phyloP scores from a whole-genome alignment of 306 rosid species.

The Notholithocarpus densiflorus region DNA sequence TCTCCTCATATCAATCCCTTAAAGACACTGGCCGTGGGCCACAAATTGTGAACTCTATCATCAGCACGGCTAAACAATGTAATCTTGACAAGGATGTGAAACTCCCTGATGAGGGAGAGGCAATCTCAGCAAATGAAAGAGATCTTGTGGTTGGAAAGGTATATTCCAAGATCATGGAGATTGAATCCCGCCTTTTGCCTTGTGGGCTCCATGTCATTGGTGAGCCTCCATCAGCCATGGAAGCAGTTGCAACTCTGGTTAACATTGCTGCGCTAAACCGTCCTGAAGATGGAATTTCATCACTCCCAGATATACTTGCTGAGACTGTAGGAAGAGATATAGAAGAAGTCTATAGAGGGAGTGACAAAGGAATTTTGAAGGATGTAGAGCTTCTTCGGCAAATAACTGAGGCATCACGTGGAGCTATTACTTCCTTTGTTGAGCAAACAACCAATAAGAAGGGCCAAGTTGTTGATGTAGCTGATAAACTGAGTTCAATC shows the following conservation, averaged over 20 bases:
- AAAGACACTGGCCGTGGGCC: slow-evolving; percentile 95
- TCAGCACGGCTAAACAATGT: slow-evolving; percentile 94
- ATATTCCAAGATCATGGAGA: slow-evolving; percentile 96
- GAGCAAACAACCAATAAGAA: slow-evolving; percentile 74
- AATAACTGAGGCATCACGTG: slow-evolving; percentile 84
- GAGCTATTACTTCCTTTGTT: slow-evolving; percentile 77
- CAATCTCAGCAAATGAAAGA: slow-evolving; percentile 76
- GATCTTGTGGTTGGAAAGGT: slow-evolving; percentile 93
- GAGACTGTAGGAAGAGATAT: slow-evolving; percentile 79
- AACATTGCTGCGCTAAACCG: slow-evolving; percentile 96
- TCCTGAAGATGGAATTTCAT: slow-evolving; percentile 73
- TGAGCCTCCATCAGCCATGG: slow-evolving; percentile 97
- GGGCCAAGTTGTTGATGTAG: slow-evolving; percentile 93
- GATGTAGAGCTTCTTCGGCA: slow-evolving; percentile 95
- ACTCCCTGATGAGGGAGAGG: slow-evolving; percentile 79
- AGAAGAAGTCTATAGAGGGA: slow-evolving; percentile 78
- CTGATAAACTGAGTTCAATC: slow-evolving; percentile 60
- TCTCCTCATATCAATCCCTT: slow-evolving; percentile 90
- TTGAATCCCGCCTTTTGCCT: slow-evolving; percentile 89
- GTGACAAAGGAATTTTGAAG: slow-evolving; percentile 82
- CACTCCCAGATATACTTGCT: slow-evolving; percentile 84
- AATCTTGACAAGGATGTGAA: slow-evolving; percentile 97
- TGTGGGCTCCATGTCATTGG: slow-evolving; percentile 97
- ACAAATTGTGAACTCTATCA: slow-evolving; percentile 96
- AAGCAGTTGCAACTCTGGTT: slow-evolving; percentile 96